Evolutionary conservation across 2,329 filamentous ascomycete genomes (phyloP), one percentile per base, ranked within the genome.

Genomic region (Aphanoascus verrucosus): DNA sequence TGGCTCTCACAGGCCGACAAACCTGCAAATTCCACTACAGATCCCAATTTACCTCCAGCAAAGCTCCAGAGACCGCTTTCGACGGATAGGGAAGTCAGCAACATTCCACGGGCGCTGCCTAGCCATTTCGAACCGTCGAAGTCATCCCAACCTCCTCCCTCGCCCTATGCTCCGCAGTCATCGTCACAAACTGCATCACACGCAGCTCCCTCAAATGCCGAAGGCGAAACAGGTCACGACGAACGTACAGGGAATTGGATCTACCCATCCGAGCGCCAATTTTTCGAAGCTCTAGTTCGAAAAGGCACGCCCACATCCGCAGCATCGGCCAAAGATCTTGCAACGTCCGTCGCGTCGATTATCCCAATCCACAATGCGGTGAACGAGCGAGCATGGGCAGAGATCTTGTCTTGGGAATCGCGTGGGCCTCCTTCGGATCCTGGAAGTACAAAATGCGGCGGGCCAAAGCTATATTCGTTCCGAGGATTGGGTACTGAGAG

Each of bases 361-460:
- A 90, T 97, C 52, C 93, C 89, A 2, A 97, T 97, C 63, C 93
- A 98, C 73, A 98, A 98, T 67, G 93, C 93, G 43, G 93, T 98
- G 58, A 98, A 98, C 71, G 93, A 98, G 78, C 78, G 88, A 41
- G 93, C 93, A 0, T 98, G 93, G 93, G 77, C 81, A 58, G 86
- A 97, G 72, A 97, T 98, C 60, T 81, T 86, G 61, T 74, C 80
- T 43, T 98, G 93, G 93, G 93, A 98, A 72, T 77, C 74, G 42
- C 85, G 84, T 0, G 86, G 80, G 56, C 69, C 69, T 3, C 64
- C 61, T 61, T 73, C 71, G 69, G 79, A 55, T 69, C 74, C 37
- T 73, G 85, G 61, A 72, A 79, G 79, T 82, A 71, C 58, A 74
- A 78, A 75, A 59, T 89, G 85, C 59, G 84, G 80, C 50, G 90